Conservation (phyloP, 305 asterid species). For the Fraxinus angustifolia region DNA sequence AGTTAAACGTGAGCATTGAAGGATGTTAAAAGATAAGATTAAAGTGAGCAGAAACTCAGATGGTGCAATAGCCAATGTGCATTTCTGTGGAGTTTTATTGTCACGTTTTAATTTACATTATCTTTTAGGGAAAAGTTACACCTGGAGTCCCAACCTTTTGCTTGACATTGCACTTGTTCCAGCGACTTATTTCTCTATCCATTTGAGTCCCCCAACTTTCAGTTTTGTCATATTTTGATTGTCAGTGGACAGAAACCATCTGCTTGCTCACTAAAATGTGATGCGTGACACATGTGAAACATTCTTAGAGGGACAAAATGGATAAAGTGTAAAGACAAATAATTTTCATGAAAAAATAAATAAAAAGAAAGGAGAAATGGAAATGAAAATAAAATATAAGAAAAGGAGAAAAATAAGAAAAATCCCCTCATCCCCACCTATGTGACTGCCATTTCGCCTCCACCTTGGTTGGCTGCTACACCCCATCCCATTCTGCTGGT, state of each 20-base stretch:
- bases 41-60: conserved; percentile 6
- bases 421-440: neutral
- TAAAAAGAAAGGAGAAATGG: neutral
- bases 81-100: neutral
- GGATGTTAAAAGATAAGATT: neutral
- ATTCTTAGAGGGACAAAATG: neutral
- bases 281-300: neutral
- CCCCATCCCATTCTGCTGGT: neutral
- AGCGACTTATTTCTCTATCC: neutral
- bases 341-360: neutral
- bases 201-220: neutral
- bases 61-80: neutral
- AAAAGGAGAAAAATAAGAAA: neutral
- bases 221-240: neutral
- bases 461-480: neutral
- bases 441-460: neutral
- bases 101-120: neutral
- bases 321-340: neutral
- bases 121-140: neutral
- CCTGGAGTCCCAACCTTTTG: neutral
- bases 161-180: neutral
- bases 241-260: neutral
- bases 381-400: neutral
- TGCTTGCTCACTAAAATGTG: neutral
- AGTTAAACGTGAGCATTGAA: too few species aligned